Evolutionary conservation across 2,329 filamentous ascomycete genomes (phyloP).

Genomic region (Xylaria sp.): DNA sequence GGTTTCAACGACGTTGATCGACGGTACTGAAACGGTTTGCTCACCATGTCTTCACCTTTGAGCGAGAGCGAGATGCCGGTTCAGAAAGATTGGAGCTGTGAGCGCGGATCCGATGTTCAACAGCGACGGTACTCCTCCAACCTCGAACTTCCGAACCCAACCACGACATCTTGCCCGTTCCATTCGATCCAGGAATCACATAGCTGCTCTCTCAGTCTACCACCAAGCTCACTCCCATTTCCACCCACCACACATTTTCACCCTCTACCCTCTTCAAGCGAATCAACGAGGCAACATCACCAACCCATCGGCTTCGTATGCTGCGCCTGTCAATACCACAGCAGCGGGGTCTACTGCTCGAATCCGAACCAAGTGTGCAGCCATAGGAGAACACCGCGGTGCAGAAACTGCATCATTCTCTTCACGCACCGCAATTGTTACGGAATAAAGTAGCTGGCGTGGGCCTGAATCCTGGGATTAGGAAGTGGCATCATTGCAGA

Average conservation of each 20-base stretch:
- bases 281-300: conserved; percentile 9
- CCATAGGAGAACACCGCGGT: conserved; percentile 24
- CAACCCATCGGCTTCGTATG: conserved; percentile 30
- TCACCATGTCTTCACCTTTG: conserved; percentile 4
- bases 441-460: not conserved
- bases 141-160: not conserved
- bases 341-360: conserved; percentile 26
- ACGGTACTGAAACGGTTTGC: not conserved
- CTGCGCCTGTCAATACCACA: conserved; percentile 25
- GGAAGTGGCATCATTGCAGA: too few species aligned
- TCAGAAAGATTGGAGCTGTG: conserved; percentile 2
- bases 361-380: conserved; percentile 25
- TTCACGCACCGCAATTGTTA: conserved; percentile 18
- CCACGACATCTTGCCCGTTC: not conserved
- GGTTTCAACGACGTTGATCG: too few species aligned
- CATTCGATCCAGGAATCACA: not conserved
- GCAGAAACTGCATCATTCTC: conserved; percentile 24
- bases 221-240: not conserved
- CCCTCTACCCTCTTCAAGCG: not conserved
- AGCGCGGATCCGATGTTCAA: not conserved
- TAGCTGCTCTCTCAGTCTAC: not conserved
- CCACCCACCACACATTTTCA: not conserved
- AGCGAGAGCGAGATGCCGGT: not conserved
- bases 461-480: too few species aligned
- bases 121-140: conserved; percentile 7